phyloP scores from a whole-genome alignment of 2,329 filamentous ascomycete genomes.

The Fusarium lateritium region DNA sequence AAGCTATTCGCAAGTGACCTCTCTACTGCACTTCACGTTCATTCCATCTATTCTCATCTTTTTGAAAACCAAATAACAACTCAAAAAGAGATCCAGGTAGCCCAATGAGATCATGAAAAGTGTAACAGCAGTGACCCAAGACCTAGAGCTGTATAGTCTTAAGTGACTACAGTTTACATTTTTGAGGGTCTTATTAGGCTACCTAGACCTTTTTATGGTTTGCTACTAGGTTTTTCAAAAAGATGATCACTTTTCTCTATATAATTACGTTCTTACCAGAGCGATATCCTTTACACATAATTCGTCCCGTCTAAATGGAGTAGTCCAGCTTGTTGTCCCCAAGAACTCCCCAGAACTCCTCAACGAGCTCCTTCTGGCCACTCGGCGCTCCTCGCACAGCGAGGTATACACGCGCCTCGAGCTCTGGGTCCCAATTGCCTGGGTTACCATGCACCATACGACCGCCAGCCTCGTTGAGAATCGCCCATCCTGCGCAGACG shows the following conservation, averaged over 20 bases:
- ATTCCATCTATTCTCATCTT: constrained; percentile 5
- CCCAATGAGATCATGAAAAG: no score
- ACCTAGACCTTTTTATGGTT: no score
- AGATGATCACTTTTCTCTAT: constrained; percentile 9
- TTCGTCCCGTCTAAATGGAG: constrained; percentile 41
- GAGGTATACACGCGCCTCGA: constrained; percentile 74
- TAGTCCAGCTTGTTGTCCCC: constrained; percentile 69
- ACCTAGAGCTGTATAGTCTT: no score
- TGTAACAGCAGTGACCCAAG: no score
- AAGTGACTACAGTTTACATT: no score
- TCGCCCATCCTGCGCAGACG: constrained; percentile 85
- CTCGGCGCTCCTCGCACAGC: constrained; percentile 72
- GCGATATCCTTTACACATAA: not conserved
- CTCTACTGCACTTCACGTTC: not conserved
- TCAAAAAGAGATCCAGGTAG: no score
- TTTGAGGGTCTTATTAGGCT: no score
- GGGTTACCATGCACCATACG: constrained; percentile 81
- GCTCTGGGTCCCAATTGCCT: constrained; percentile 75
- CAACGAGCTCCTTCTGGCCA: constrained; percentile 73
- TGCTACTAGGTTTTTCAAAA: no score
- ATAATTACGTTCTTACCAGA: not conserved
- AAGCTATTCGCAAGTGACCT: constrained; percentile 17
- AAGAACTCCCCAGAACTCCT: constrained; percentile 75
- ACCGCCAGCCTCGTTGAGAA: constrained; percentile 81
- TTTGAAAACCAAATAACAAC: no score